A percentile compares a stretch with the other conserved stretches of the same genome.
These are phyloP conservation scores for Amesomyces nigricolor DNA, from an alignment of 2,329 filamentous ascomycete species.

Conservation along the genomic window DNA sequence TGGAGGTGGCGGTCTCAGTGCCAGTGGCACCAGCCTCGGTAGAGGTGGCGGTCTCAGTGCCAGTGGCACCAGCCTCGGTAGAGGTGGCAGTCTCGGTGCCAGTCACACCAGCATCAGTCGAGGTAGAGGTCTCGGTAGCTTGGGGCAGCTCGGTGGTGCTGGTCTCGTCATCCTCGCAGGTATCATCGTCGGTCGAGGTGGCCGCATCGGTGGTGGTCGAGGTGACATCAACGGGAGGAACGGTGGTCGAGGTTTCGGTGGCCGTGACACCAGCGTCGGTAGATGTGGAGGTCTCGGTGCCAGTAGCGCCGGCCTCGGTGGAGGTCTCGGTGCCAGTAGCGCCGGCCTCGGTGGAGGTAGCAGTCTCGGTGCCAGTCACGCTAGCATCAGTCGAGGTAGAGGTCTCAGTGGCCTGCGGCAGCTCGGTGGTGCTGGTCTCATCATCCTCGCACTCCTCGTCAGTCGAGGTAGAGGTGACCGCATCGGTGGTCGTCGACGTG, in stretches of 20 bases:
- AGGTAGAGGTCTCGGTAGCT: background rate
- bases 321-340: background rate
- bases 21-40: background rate
- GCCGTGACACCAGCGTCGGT: constrained; percentile 2
- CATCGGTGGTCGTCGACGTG: constrained; percentile 10
- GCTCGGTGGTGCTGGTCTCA: constrained; percentile 6
- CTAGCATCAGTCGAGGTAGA: background rate
- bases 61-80: background rate
- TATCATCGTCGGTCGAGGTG: too few relatives aligned
- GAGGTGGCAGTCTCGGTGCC: background rate
- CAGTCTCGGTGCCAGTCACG: background rate
- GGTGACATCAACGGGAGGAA: too few relatives aligned
- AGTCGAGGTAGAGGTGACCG: constrained; percentile 8
- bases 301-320: background rate
- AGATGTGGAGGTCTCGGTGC: background rate
- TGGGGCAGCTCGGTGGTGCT: background rate
- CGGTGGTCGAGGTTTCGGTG: background rate
- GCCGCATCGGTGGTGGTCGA: too few relatives aligned
- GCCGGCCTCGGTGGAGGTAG: background rate
- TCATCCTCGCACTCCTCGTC: constrained; percentile 9
- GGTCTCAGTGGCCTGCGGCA: background rate
- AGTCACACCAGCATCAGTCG: background rate
- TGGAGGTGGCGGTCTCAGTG: constrained; percentile 28
- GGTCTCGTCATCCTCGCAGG: background rate
- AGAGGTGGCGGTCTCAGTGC: background rate